Percentiles rank a stretch among this genome's conserved stretches.
These are phyloP conservation scores for Sporothrix pallida DNA, from an alignment of 2,329 filamentous ascomycete species.

Conservation along the genomic window DNA sequence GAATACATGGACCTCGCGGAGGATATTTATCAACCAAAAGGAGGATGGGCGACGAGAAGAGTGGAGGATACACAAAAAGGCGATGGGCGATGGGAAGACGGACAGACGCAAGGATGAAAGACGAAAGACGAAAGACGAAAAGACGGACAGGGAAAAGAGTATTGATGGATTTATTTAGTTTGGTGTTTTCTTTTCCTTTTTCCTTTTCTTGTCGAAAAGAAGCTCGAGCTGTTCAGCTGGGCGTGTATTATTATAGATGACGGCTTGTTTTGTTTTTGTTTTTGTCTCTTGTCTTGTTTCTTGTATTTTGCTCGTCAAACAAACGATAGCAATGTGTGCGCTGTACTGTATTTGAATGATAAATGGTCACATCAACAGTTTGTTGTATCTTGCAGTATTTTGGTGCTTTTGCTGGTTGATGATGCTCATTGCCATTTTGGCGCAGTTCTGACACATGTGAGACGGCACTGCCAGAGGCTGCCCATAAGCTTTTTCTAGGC, in stretches of 20 bases:
- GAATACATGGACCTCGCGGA: neutral
- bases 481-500: neutral
- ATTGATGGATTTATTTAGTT: neutral
- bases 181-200: neutral
- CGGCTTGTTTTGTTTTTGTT: neutral
- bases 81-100: neutral
- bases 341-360: neutral
- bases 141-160: neutral
- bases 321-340: neutral
- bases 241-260: conserved; percentile 25
- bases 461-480: neutral
- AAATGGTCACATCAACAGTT: neutral
- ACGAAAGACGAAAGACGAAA: neutral
- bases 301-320: neutral
- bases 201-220: neutral
- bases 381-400: too few species aligned
- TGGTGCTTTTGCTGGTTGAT: too few species aligned
- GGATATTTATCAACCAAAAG: neutral
- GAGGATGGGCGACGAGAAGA: neutral
- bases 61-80: neutral
- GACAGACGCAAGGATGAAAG: neutral
- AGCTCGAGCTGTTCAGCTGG: neutral
- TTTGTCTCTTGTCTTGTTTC: neutral
- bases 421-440: too few species aligned
- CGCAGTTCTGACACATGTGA: conserved; percentile 18